Percentiles rank a stretch among this genome's conserved stretches.
Conservation (phyloP, 1,284 basidiomycete species). For the Volvariella volvacea region DNA sequence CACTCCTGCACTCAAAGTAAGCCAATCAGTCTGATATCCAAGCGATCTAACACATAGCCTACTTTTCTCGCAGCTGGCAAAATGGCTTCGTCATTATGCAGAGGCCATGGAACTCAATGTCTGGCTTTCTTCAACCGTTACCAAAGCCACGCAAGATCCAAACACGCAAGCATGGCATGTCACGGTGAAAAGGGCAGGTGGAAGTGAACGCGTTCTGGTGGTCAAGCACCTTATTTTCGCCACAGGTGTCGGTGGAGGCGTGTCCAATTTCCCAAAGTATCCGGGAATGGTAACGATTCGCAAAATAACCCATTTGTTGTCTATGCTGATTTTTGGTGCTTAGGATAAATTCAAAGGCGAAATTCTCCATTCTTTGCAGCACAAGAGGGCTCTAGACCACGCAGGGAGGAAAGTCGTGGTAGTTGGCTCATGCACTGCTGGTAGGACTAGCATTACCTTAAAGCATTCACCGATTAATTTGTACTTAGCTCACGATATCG, state of each 20-base stretch:
- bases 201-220: slow-evolving; percentile 38
- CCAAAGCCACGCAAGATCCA: slow-evolving; percentile 35
- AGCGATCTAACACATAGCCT: too few species aligned
- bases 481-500: slow-evolving; percentile 25
- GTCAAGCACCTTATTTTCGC: slow-evolving; percentile 57
- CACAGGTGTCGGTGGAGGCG: slow-evolving; percentile 48
- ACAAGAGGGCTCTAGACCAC: slow-evolving; percentile 44
- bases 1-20: slow-evolving; percentile 38
- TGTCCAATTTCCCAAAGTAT: slow-evolving; percentile 41
- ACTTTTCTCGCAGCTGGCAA: neutral
- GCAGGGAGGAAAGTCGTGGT: slow-evolving; percentile 56
- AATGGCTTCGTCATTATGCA: slow-evolving; percentile 29
- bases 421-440: slow-evolving; percentile 59
- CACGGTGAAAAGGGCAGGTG: slow-evolving; percentile 37
- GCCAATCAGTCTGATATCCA: too few species aligned
- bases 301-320: slow-evolving; percentile 1
- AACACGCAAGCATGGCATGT: slow-evolving; percentile 48
- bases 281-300: slow-evolving; percentile 24
- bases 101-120: slow-evolving; percentile 57
- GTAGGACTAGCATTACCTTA: slow-evolving; percentile 17
- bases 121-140: slow-evolving; percentile 53
- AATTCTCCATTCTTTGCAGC: slow-evolving; percentile 47
- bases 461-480: neutral
- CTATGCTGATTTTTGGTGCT: too few species aligned
- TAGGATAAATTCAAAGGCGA: slow-evolving; percentile 50